Evolutionary conservation across 768 basidiomycete genomes (phyloP), one percentile per base, ranked within the genome.

Genomic region (Naganishia antarctica): DNA sequence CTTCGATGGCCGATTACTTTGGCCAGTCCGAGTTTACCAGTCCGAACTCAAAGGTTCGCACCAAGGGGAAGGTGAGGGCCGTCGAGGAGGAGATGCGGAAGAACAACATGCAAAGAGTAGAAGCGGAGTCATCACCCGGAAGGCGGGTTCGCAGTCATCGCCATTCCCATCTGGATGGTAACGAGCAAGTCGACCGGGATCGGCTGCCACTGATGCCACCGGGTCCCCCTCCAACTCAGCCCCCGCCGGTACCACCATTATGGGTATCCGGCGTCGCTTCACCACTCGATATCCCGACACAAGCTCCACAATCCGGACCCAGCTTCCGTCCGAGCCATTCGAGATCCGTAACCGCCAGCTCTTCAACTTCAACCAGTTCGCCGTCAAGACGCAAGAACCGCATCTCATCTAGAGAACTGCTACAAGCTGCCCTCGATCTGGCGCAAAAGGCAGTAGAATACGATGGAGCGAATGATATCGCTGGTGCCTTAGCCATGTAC

Each of bases 381-480:
- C 0, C 50, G n/a, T 18, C 32, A 4, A n/a, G 49, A 40, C 49
- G 50, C 11, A 40, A 32, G 9, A 29, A 65, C 21, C 66, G 76
- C 6, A 69, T 72, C 9, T 73, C 76, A 12, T 74, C 73, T 6
- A 64, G 73, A 25, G 72, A 73, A 41, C 49, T 77, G 12, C 67
- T 77, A 0, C 76, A 77, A 59, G 64, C 70, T 16, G 76, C 76
- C 12, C 64, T 77, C 44, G 73, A 77, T 66, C 69, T 77, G 3
- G 76, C 76, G 0, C 74, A 77, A 50, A 64, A 66, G 21, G 76
- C 76, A 0, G 76, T 77, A 11, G 74, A 75, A 64, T 68, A 71
- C 66, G 76, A 77, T 60, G 69, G 71, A 58, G 70, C 66, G 26
- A 77, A 77, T 57, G 76, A 77, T 68, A 74, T 77, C 9, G 23